Evolutionary conservation across 73 alveolate species (phyloP), one percentile per base, ranked within the genome.

Genomic region (Tetrahymena elliotti): DNA sequence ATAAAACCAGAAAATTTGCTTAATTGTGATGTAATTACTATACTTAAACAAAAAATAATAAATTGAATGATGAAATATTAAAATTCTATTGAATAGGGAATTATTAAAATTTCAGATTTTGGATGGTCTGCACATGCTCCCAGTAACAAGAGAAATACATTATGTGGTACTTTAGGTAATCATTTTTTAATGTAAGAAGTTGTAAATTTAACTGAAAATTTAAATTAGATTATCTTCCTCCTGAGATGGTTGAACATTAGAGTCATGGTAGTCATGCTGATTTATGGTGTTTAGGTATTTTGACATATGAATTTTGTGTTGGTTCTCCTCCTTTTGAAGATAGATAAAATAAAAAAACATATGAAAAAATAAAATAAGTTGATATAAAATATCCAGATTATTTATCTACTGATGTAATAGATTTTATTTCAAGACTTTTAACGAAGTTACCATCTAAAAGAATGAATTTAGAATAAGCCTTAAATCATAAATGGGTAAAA

Each of bases 281-380:
- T 96, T 94, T 98, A 52, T 99, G 99, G 99, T 97, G 99, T 82
- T 83, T 99, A 40, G 99, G 99, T 13, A 98, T 99, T 47, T 96
- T 99, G 54, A 97, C 98, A 68, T 99, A 93, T 96, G 99, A 99
- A 96, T 97, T 99, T 93, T 96, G 98, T 52, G 97, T 98, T 24
- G 99, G 99, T 16, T 93, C 93, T 24, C 99, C 99, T 33, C 99
- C 99, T 33, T 98, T 98, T 94, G 98, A 97, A 83, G 97, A 97
- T 7, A 95, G 96, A 40, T 95, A 94, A 84, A 93, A 97, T 47
- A 93, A 93, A 20, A 93, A 95, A n/a, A 94, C 96, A 24, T 95
- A 88, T 93, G 53, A 93, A 95, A 93, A 88, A 47, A 31, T 83
- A 39, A 94, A 93, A 39, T 93, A 94, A 33, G 93, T 93, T 33